Evolutionary conservation across 177 flowering plant species (phyloP).

Genomic region (Tripterygium wilfordii): DNA sequence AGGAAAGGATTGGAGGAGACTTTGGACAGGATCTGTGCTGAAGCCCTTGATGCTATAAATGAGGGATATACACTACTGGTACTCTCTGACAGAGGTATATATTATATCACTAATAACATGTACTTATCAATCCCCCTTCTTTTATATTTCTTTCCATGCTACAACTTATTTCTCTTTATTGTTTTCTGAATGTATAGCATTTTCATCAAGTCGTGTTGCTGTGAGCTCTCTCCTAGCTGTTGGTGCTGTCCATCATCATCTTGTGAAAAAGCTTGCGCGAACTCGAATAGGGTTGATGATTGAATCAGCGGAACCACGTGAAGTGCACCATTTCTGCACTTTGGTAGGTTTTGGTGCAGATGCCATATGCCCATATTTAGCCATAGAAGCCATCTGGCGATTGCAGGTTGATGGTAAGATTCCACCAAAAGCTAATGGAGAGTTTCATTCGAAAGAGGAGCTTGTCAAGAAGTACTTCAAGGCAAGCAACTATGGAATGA

Average conservation of each 20-base stretch:
- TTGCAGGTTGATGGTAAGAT: slow-evolving; percentile 95
- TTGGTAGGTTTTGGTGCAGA: slow-evolving; percentile 98
- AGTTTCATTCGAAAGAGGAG: slow-evolving; percentile 73
- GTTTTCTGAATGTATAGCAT: slow-evolving; percentile 41
- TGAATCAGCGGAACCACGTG: slow-evolving; percentile 99
- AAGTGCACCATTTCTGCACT: slow-evolving; percentile 98
- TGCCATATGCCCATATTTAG: slow-evolving; percentile 96
- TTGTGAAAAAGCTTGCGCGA: slow-evolving; percentile 85
- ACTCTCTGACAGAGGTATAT: slow-evolving; percentile 93
- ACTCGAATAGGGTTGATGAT: slow-evolving; percentile 79
- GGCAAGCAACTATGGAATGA: slow-evolving; percentile 97
- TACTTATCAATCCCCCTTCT: neutral
- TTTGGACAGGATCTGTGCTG: slow-evolving; percentile 77
- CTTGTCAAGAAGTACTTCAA: slow-evolving; percentile 84
- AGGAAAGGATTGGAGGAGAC: slow-evolving; percentile 92
- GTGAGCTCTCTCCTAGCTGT: slow-evolving; percentile 96
- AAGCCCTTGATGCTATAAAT: slow-evolving; percentile 80
- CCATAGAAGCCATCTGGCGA: slow-evolving; percentile 91
- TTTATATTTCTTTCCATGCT: too few species aligned
- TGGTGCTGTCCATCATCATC: slow-evolving; percentile 96
- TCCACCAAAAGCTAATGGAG: slow-evolving; percentile 77
- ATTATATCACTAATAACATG: neutral
- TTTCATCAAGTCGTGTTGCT: slow-evolving; percentile 88
- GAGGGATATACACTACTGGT: slow-evolving; percentile 85
- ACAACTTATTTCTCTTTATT: neutral